A percentile compares a stretch with the other conserved stretches of the same genome.
These are phyloP conservation scores for Mucor sp. DNA, from an alignment of 371 early-diverging fungal species.

Conservation along the genomic window DNA sequence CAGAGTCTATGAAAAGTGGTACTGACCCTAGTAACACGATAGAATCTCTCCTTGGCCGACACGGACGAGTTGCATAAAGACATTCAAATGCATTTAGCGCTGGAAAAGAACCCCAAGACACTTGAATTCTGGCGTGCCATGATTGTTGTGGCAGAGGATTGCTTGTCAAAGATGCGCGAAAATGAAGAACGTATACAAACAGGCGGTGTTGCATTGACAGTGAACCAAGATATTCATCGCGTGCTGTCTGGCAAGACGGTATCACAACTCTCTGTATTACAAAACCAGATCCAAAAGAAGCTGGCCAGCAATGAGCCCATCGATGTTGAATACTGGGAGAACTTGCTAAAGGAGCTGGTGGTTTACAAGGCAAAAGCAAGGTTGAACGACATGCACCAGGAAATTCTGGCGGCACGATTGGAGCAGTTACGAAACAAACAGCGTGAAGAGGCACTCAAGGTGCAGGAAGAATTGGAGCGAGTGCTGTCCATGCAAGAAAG, in stretches of 20 bases:
- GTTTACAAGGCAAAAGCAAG: conserved; percentile 86
- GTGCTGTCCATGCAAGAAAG: conserved; percentile 56
- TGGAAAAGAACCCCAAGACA: conserved; percentile 79
- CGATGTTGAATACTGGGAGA: conserved; percentile 96
- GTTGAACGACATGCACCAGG: conserved; percentile 74
- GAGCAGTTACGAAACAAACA: conserved; percentile 70
- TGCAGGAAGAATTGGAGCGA: conserved; percentile 66
- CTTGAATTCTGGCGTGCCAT: conserved; percentile 84
- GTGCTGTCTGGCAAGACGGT: conserved; percentile 77
- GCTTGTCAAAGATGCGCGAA: conserved; percentile 52
- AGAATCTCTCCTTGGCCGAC: conserved; percentile 67
- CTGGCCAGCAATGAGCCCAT: conserved; percentile 72
- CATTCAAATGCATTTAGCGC: conserved; percentile 80
- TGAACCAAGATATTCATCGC: conserved; percentile 68
- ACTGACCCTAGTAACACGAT: background rate
- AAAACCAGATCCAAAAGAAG: conserved; percentile 73
- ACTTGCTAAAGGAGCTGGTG: conserved; percentile 70
- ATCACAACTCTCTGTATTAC: conserved; percentile 70
- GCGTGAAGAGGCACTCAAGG: conserved; percentile 67
- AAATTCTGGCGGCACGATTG: conserved; percentile 68
- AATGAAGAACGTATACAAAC: conserved; percentile 30
- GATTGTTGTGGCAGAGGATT: conserved; percentile 81
- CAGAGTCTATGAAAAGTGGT: background rate
- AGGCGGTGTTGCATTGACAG: conserved; percentile 40
- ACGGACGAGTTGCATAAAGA: conserved; percentile 81